phyloP scores from a whole-genome alignment of 2,329 filamentous ascomycete genomes.

The Hymenoscyphus salicellus region DNA sequence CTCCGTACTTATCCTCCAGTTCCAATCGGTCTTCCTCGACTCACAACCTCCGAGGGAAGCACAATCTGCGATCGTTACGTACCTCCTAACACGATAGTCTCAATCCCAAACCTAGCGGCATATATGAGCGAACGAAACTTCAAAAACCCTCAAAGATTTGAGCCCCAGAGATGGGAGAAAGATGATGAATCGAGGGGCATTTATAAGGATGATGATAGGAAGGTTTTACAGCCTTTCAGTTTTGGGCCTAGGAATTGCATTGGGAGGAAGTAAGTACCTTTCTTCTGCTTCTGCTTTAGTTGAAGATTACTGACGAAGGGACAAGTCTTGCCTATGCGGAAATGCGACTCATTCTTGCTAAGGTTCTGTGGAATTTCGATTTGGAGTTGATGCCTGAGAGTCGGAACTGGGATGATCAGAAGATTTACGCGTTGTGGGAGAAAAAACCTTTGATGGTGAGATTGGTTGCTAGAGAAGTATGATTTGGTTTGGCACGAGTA shows the following conservation, averaged over 20 bases:
- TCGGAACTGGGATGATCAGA: conserved; percentile 13
- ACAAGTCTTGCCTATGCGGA: conserved; percentile 15
- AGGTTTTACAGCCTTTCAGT: conserved; percentile 12
- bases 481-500: neutral
- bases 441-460: conserved; percentile 8
- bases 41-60: neutral
- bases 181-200: neutral
- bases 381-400: conserved; percentile 8
- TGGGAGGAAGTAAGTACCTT: conserved; percentile 2
- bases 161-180: conserved; percentile 35
- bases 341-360: conserved; percentile 20
- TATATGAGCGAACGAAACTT: conserved; percentile 12
- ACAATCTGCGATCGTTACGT: neutral
- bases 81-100: neutral
- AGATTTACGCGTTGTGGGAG: conserved; percentile 15
- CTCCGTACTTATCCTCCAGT: neutral
- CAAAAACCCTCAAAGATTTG: conserved; percentile 11
- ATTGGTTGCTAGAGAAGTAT: neutral
- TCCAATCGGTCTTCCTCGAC: neutral
- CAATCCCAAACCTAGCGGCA: neutral
- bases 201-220: conserved; percentile 9
- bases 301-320: neutral
- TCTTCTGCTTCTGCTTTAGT: neutral
- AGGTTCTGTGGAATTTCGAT: conserved; percentile 16
- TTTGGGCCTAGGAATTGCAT: conserved; percentile 14